A percentile compares a stretch with the other conserved stretches of the same genome.
phyloP scores from a whole-genome alignment of 2,329 filamentous ascomycete genomes.

The Albifimbria verrucaria region DNA sequence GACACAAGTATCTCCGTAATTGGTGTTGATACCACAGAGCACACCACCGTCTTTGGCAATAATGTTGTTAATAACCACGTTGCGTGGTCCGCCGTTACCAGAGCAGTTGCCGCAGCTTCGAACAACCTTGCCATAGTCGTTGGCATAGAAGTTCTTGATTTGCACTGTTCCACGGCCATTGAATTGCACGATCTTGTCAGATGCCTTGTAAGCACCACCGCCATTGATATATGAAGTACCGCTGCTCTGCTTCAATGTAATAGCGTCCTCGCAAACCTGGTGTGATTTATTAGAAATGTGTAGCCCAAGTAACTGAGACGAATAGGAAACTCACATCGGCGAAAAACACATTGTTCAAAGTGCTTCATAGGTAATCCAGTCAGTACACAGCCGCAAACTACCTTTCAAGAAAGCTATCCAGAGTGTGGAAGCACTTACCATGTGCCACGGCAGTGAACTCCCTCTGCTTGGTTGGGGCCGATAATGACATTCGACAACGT shows the following conservation, averaged over 20 bases:
- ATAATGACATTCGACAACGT: conserved; percentile 1
- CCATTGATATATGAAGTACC: conserved; percentile 11
- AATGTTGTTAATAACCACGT: not conserved
- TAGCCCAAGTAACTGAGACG: no score
- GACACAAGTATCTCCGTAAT: conserved; percentile 1
- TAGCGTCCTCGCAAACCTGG: conserved; percentile 1
- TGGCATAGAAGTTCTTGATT: conserved; percentile 35
- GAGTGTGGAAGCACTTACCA: not conserved
- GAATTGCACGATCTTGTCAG: conserved; percentile 46
- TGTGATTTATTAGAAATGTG: no score
- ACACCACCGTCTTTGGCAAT: not conserved
- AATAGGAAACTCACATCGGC: no score
- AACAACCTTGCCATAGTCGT: conserved; percentile 46
- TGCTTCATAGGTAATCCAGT: not conserved
- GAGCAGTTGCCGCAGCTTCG: conserved; percentile 43
- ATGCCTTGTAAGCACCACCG: conserved; percentile 35
- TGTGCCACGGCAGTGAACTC: conserved; percentile 4
- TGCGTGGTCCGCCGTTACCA: conserved; percentile 30
- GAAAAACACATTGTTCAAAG: conserved; percentile 1
- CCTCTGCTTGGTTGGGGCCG: conserved; percentile 2
- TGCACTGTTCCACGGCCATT: conserved; percentile 42
- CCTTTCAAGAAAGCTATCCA: not conserved
- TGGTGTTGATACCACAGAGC: conserved; percentile 1
- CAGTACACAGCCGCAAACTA: not conserved
- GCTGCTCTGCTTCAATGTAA: not conserved